A percentile compares a stretch with the other conserved stretches of the same genome.
Conservation (phyloP, 495 filamentous ascomycete genomes). For the Penicillium goetzii region DNA sequence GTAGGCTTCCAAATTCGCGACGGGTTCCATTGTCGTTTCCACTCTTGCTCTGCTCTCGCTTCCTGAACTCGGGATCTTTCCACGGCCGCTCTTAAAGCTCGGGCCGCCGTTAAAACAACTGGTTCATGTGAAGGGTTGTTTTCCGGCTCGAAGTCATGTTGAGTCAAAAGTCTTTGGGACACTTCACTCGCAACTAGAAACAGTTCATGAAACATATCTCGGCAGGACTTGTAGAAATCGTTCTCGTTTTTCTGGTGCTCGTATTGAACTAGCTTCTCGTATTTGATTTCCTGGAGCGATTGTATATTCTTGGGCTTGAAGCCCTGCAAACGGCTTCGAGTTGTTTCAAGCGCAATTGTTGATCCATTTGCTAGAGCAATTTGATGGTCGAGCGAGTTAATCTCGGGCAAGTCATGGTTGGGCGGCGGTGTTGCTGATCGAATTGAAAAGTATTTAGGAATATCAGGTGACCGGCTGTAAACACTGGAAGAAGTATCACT, state of each 20-base stretch:
- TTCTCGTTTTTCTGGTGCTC: constrained; percentile 14
- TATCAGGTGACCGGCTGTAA: constrained; percentile 10
- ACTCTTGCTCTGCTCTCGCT: constrained; percentile 10
- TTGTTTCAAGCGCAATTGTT: constrained; percentile 18
- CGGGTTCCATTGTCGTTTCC: constrained; percentile 15
- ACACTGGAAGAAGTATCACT: constrained; percentile 12
- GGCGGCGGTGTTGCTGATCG: background rate
- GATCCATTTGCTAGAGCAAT: constrained; percentile 14
- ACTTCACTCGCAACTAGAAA: background rate
- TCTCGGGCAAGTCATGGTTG: constrained; percentile 14
- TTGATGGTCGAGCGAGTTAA: constrained; percentile 18
- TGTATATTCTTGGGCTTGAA: background rate
- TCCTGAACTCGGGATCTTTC: constrained; percentile 11
- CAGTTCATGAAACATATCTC: constrained; percentile 6
- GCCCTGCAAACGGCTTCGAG: constrained; percentile 1
- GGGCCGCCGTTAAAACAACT: background rate
- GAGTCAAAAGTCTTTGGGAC: background rate
- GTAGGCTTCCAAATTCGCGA: constrained; percentile 7
- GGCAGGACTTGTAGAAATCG: constrained; percentile 10
- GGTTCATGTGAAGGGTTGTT: background rate
- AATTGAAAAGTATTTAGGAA: constrained; percentile 2
- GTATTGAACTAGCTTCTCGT: constrained; percentile 7
- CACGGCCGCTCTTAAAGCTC: background rate
- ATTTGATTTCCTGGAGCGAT: background rate
- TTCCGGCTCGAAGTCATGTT: constrained; percentile 11